Evolutionary conservation across 768 basidiomycete genomes (phyloP), one percentile per base, ranked within the genome.

Genomic region (Calvatia gigantea): DNA sequence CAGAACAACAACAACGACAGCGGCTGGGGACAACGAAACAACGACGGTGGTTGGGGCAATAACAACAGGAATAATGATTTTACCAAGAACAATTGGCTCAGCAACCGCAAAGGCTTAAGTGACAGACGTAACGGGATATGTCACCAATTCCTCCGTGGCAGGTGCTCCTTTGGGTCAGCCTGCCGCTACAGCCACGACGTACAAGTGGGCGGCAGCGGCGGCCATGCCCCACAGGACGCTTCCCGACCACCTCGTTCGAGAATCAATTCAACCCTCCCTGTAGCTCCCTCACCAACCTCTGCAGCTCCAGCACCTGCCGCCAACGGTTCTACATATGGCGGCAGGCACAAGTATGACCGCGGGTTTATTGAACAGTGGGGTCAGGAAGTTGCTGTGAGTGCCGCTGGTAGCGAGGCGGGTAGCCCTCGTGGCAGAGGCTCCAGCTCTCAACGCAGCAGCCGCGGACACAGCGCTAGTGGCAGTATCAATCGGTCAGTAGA

Each of bases 131-230:
- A 14, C 15, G 25, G 21, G 15, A 12, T 42, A 6, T 56, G 54
- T 42, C 14, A 8, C 28, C 9, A 5, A 2, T 56, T 42, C 54
- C 19, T 23, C 14, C 46, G 43, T 5, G 67, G 65, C 6, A 41
- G 28, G 19, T 68, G 67, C 46, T 35, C 38, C 17, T 19, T 57
- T 9, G 64, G 61, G 19, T 47, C 44, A 29, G 33, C 17, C 19
- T 69, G 68, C 57, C 59, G 56, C 41, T 69, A 61, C 54, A 45
- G 58, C 7, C 67, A 69, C 57, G 67, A 65, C 48, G 1, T 52
- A n/a, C 21, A 48, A 33, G n/a, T 15, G 31, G 43, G 46, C 28
- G 29, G 54, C 8, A 48, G 46, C 47, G 43, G 46, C 47, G 31
- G 54, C n/a, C 54, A 25, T 42, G 46, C 14, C 32, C 43, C 47